Evolutionary conservation across 441 rosid genomes (phyloP).

Genomic region (Iberis amara): DNA sequence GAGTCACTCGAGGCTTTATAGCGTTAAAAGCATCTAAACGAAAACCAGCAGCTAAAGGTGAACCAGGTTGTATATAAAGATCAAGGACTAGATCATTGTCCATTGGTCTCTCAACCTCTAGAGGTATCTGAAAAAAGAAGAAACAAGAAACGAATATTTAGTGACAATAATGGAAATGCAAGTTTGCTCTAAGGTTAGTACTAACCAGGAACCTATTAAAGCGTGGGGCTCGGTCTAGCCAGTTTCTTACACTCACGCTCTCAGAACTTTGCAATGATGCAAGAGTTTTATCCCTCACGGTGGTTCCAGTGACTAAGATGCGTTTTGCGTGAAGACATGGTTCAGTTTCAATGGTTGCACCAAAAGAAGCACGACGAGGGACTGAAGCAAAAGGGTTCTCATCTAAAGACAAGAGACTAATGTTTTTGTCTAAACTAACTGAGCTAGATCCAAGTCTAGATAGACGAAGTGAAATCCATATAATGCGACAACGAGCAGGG

Average conservation of each 20-base stretch:
- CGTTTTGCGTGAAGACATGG: conserved; percentile 90
- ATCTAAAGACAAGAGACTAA: conserved; percentile 70
- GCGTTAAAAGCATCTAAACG: conserved; percentile 77
- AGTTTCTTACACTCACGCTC: conserved; percentile 51
- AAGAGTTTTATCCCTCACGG: conserved; percentile 43
- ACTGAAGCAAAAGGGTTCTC: conserved; percentile 85
- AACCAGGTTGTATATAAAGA: conserved; percentile 65
- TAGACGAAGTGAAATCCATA: conserved; percentile 78
- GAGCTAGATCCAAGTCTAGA: conserved; percentile 83
- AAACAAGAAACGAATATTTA: conserved; percentile 1
- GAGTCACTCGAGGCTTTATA: conserved; percentile 70
- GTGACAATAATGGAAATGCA: conserved; percentile 15
- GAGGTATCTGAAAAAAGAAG: conserved; percentile 51
- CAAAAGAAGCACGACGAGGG: conserved; percentile 73
- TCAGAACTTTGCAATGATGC: conserved; percentile 49
- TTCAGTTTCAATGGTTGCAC: conserved; percentile 62
- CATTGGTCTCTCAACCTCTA: conserved; percentile 65
- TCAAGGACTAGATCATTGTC: conserved; percentile 66
- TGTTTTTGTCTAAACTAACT: conserved; percentile 61
- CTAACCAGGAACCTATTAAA: conserved; percentile 79
- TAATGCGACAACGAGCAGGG: conserved; percentile 76
- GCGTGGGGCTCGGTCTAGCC: conserved; percentile 74
- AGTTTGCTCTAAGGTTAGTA: conserved; percentile 9
- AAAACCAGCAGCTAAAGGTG: conserved; percentile 74
- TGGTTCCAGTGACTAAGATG: conserved; percentile 63